Evolutionary conservation across 768 basidiomycete species (phyloP).

Genomic region (Pulveroboletus sp.): DNA sequence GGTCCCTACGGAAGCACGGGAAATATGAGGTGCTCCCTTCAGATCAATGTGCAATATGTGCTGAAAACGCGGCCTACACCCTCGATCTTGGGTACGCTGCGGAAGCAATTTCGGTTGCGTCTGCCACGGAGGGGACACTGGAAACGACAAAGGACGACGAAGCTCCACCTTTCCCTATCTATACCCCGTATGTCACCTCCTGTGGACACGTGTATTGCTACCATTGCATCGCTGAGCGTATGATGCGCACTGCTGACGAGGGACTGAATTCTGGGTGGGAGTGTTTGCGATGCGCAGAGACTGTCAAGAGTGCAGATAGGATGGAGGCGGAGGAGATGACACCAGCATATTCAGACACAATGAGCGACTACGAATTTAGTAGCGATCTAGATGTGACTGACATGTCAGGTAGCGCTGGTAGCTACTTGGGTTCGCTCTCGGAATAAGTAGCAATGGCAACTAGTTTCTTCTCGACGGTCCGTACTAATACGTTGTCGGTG

Average conservation of each 20-base stretch:
- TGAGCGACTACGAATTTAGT: conserved; percentile 59
- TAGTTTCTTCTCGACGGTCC: background rate
- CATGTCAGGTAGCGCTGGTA: conserved; percentile 47
- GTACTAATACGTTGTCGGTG: conserved; percentile 7
- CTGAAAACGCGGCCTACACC: conserved; percentile 64
- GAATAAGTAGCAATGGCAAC: conserved; percentile 14
- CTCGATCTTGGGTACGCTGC: conserved; percentile 51
- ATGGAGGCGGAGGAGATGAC: conserved; percentile 31
- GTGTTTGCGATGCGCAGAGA: conserved; percentile 74
- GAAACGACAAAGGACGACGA: conserved; percentile 22
- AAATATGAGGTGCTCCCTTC: conserved; percentile 65
- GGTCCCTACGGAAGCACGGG: conserved; percentile 35
- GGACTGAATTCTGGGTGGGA: conserved; percentile 60
- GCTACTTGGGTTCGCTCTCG: conserved; percentile 34
- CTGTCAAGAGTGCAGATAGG: conserved; percentile 61
- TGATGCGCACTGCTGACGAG: conserved; percentile 70
- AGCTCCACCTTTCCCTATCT: conserved; percentile 61
- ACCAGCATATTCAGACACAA: conserved; percentile 24
- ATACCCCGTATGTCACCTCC: conserved; percentile 77
- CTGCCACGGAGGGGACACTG: conserved; percentile 15
- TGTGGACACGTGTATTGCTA: conserved; percentile 92
- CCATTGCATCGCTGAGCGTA: conserved; percentile 80
- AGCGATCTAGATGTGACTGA: conserved; percentile 43
- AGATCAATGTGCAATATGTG: conserved; percentile 88
- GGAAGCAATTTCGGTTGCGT: conserved; percentile 39